A percentile compares a stretch with the other conserved stretches of the same genome.
Conservation (phyloP, 305 asterid genomes). For the Fraxinus nigra region DNA sequence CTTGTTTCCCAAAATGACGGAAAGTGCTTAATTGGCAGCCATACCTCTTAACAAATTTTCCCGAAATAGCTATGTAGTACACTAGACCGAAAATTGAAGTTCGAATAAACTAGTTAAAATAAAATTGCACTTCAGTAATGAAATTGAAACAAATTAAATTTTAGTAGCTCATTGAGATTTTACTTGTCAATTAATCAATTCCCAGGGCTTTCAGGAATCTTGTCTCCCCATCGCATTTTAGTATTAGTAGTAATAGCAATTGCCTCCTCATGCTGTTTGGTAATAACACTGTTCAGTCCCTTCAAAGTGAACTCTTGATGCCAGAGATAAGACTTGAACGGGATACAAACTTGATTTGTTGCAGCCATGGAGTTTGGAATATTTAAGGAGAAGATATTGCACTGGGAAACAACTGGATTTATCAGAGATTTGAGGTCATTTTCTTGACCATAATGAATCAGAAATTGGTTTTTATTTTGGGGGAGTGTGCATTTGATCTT, state of each 20-base stretch:
- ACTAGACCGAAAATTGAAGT: no score
- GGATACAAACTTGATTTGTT: not conserved
- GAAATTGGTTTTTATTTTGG: conserved; percentile 32
- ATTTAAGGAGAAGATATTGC: conserved; percentile 9
- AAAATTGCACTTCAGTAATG: no score
- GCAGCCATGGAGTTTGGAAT: conserved; percentile 2
- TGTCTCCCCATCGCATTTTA: conserved; percentile 23
- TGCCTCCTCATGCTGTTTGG: conserved; percentile 41
- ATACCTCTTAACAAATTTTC: no score
- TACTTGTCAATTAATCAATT: no score
- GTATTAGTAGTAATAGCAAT: conserved; percentile 13
- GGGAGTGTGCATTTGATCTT: conserved; percentile 24
- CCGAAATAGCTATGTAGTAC: no score
- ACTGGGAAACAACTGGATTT: conserved; percentile 29
- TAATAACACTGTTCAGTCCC: conserved; percentile 38
- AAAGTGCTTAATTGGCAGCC: no score
- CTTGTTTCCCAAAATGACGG: no score
- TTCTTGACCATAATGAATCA: conserved; percentile 30
- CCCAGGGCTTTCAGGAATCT: conserved; percentile 4
- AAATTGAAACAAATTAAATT: no score
- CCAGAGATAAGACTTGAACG: conserved; percentile 15
- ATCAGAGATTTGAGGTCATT: conserved; percentile 44
- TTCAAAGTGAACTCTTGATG: conserved; percentile 39
- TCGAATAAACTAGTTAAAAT: no score
- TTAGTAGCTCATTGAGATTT: no score